Evolutionary conservation across 139 green algal genomes (phyloP).

Genomic region (Astrephomene gubernaculifera): DNA sequence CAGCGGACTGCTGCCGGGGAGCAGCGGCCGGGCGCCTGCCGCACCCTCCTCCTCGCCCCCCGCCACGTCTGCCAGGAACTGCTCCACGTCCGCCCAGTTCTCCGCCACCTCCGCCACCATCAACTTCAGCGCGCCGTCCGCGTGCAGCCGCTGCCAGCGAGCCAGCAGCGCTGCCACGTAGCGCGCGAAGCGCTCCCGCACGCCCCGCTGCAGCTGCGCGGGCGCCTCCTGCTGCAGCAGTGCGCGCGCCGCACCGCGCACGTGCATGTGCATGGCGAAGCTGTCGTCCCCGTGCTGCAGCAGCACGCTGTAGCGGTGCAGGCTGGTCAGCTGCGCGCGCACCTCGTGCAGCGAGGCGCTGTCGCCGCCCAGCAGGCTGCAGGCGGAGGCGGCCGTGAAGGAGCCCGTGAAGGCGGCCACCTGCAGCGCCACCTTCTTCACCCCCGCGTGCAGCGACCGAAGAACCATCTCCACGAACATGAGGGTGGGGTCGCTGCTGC

Average conservation of each 20-base stretch:
- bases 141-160: constrained; percentile 12
- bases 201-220: background rate
- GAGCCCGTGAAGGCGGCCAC: background rate
- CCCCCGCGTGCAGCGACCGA: background rate
- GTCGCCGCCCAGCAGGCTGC: background rate
- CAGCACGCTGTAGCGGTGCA: background rate
- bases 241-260: background rate
- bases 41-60: background rate
- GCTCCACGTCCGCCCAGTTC: constrained; percentile 14
- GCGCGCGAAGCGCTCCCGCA: constrained; percentile 11
- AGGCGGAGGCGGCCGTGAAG: background rate
- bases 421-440: constrained; percentile 15
- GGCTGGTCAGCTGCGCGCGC: background rate
- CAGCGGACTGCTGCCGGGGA: background rate
- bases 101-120: constrained; percentile 11
- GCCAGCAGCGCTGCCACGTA: background rate
- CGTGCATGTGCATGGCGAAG: background rate
- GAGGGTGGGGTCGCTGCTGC: no score
- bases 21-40: background rate
- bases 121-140: background rate
- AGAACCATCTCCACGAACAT: constrained; percentile 19
- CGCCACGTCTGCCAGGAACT: constrained; percentile 21
- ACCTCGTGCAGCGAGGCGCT: background rate
- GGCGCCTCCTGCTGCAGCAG: constrained; percentile 7
- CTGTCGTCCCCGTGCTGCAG: constrained; percentile 8